Conservation (phyloP, 1,139 yeast genomes). For the Blastobotrys aristatus region DNA sequence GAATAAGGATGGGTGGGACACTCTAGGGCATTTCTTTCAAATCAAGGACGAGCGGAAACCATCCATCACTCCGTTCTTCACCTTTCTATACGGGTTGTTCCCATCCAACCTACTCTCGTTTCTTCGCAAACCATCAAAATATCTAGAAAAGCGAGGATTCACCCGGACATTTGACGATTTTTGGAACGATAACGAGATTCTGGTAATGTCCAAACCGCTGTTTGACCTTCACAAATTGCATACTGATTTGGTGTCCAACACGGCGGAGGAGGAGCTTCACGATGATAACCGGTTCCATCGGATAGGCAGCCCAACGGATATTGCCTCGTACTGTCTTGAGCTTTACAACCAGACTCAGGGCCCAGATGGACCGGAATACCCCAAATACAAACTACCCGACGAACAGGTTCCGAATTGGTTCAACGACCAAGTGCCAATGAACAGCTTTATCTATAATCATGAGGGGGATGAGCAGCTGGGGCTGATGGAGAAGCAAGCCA, state of each 20-base stretch:
- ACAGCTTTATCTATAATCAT: conserved; percentile 6
- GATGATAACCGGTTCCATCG: conserved; percentile 34
- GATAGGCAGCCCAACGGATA: conserved; percentile 31
- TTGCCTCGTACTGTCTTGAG: conserved; percentile 35
- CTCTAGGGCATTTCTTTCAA: conserved; percentile 23
- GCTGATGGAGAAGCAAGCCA: background rate
- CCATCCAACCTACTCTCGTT: conserved; percentile 50
- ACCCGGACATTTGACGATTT: conserved; percentile 25
- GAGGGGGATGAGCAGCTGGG: background rate
- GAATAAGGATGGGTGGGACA: conserved; percentile 33
- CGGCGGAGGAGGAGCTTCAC: conserved; percentile 41
- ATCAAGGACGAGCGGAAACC: conserved; percentile 24
- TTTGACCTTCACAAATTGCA: conserved; percentile 42
- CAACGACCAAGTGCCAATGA: conserved; percentile 8
- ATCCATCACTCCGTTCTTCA: conserved; percentile 35
- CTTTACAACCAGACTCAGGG: conserved; percentile 20
- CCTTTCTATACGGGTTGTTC: conserved; percentile 56
- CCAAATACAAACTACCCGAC: conserved; percentile 12
- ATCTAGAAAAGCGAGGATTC: conserved; percentile 24
- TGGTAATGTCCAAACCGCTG: conserved; percentile 28
- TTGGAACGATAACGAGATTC: conserved; percentile 36
- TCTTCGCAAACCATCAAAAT: conserved; percentile 40
- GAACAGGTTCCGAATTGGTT: conserved; percentile 13
- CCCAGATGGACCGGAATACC: conserved; percentile 10
- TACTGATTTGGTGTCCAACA: conserved; percentile 42